Percentiles rank a stretch among this genome's conserved stretches.
Conservation (phyloP, 1,284 basidiomycete genomes). For the Rugosomyces carneus region DNA sequence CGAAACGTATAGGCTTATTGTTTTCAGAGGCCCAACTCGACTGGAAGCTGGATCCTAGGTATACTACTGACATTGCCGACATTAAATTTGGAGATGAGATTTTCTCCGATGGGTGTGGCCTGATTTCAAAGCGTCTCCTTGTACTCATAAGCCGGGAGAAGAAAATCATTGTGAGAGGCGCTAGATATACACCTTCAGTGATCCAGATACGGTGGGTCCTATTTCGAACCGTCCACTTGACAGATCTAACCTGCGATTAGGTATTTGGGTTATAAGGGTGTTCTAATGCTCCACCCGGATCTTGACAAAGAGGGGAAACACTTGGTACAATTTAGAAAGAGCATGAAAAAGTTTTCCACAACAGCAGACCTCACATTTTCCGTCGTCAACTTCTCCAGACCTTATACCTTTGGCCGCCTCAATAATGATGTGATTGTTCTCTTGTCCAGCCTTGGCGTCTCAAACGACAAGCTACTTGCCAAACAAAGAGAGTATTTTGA, state of each 20-base stretch:
- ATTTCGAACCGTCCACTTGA: not conserved
- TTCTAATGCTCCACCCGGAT: conserved; percentile 56
- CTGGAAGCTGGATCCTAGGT: conserved; percentile 42
- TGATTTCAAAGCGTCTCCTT: conserved; percentile 48
- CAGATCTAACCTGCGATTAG: conserved; percentile 22
- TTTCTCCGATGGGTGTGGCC: conserved; percentile 64
- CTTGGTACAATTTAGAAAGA: conserved; percentile 52
- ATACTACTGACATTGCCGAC: conserved; percentile 50
- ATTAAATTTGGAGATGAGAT: conserved; percentile 49
- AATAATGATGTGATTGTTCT: conserved; percentile 66
- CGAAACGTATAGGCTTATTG: conserved; percentile 59
- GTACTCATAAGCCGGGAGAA: conserved; percentile 46
- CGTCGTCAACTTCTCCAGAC: conserved; percentile 55
- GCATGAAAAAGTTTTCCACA: conserved; percentile 61
- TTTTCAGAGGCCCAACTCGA: conserved; percentile 61
- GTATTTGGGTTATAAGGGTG: conserved; percentile 60
- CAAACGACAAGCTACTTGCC: conserved; percentile 42
- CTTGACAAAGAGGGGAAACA: conserved; percentile 37
- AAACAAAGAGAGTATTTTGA: conserved; percentile 55
- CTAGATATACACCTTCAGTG: conserved; percentile 52
- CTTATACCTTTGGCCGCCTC: conserved; percentile 55
- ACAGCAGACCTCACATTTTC: conserved; percentile 53
- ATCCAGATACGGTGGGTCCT: conserved; percentile 50
- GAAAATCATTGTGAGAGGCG: conserved; percentile 45
- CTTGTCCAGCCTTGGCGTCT: conserved; percentile 53